Percentiles rank a stretch among this genome's conserved stretches.
These are phyloP conservation scores for Astrothelium macrocarpum DNA, from an alignment of 495 filamentous ascomycete species.

Conservation along the genomic window DNA sequence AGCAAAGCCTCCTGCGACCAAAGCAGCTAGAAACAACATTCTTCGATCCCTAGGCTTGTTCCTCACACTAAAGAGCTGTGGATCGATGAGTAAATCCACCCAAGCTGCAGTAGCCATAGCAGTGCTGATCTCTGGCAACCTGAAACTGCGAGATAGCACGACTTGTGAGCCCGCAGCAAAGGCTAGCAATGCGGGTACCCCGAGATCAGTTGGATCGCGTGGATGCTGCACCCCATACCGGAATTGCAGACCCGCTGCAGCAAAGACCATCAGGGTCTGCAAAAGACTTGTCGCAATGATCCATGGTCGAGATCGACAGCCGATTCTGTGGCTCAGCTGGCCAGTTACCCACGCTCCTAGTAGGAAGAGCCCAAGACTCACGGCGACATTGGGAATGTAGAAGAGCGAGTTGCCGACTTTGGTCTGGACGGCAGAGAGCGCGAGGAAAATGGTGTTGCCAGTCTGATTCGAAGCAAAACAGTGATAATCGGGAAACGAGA, in stretches of 20 bases:
- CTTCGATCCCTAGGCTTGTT: slow-evolving; percentile 47
- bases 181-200: slow-evolving; percentile 43
- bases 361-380: slow-evolving; percentile 47
- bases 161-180: slow-evolving; percentile 51
- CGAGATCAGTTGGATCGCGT: slow-evolving; percentile 32
- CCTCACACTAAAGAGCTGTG: slow-evolving; percentile 30
- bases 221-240: slow-evolving; percentile 23
- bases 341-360: slow-evolving; percentile 44
- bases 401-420: slow-evolving; percentile 40
- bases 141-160: slow-evolving; percentile 43
- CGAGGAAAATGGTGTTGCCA: slow-evolving; percentile 53
- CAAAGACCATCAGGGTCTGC: slow-evolving; percentile 47
- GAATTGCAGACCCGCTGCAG: slow-evolving; percentile 41
- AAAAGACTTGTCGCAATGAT: slow-evolving; percentile 42
- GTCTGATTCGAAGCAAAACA: slow-evolving; percentile 60
- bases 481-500: slow-evolving; percentile 51
- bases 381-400: slow-evolving; percentile 42
- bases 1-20: slow-evolving; percentile 44
- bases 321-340: slow-evolving; percentile 46
- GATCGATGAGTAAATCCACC: slow-evolving; percentile 51
- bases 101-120: slow-evolving; percentile 59
- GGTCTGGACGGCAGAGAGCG: slow-evolving; percentile 37
- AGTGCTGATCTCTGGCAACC: slow-evolving; percentile 55
- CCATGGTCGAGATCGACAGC: slow-evolving; percentile 28
- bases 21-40: slow-evolving; percentile 39